A percentile compares a stretch with the other conserved stretches of the same genome.
phyloP scores from a whole-genome alignment of 371 early-diverging fungal genomes.

The Syncephalastrum sp. region DNA sequence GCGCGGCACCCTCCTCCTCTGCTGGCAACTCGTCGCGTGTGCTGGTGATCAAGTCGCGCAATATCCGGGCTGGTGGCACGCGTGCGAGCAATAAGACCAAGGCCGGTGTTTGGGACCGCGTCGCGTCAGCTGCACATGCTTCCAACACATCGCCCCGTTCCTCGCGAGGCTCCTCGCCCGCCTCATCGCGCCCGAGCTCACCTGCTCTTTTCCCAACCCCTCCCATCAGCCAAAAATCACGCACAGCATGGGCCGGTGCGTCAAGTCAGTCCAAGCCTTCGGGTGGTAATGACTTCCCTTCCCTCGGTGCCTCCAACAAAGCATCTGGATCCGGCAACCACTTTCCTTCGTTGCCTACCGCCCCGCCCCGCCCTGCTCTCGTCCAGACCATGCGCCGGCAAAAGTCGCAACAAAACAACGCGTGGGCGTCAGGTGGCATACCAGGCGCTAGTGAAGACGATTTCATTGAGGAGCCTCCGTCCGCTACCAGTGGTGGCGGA shows the following conservation, averaged over 20 bases:
- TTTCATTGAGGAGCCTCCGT: no score
- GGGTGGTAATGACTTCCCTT: conserved; percentile 21
- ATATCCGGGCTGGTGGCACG: conserved; percentile 40
- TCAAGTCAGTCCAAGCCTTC: conserved; percentile 2
- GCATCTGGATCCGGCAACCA: conserved; percentile 4
- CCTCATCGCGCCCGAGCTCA: conserved; percentile 44
- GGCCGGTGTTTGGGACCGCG: conserved; percentile 47
- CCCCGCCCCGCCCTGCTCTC: conserved; percentile 31
- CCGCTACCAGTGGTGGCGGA: conserved; percentile 5
- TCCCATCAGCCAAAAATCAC: conserved; percentile 4
- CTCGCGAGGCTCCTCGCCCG: conserved; percentile 39
- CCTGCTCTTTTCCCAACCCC: conserved; percentile 22
- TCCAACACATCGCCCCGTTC: conserved; percentile 19
- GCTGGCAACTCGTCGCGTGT: conserved; percentile 42
- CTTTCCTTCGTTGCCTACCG: conserved; percentile 46
- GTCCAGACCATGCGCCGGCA: conserved; percentile 33
- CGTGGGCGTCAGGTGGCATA: no score
- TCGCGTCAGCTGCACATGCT: conserved; percentile 38
- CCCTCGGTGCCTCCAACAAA: conserved; percentile 11
- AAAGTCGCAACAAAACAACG: conserved; percentile 4
- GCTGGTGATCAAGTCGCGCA: conserved; percentile 50
- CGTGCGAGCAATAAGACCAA: conserved; percentile 33
- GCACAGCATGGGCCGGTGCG: conserved; percentile 25
- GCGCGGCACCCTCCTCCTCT: conserved; percentile 16
- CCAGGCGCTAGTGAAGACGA: no score